Base-by-base conservation (phyloP, 1,139 yeast genomes). In the Suhomyces guaymorum region DNA sequence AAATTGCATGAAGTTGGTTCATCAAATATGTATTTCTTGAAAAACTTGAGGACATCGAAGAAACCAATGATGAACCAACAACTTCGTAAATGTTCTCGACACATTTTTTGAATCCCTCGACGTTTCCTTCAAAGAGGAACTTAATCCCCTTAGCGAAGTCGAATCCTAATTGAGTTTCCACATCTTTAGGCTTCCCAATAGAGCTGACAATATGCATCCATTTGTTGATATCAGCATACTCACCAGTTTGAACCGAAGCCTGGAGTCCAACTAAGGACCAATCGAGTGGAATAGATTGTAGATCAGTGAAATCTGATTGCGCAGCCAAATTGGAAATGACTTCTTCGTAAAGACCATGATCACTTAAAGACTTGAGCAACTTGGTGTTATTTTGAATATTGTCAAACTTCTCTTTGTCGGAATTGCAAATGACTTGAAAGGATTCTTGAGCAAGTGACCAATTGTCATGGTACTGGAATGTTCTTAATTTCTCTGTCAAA, bases 401-500 rank as follows among this genome's bases (percentile, higher is more conserved):
- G 19, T 60, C 54, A 15, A 64, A 58, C 14, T 38, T 35, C 11
- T 61, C 49, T 11, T 70, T 71, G 4, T 24, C 30, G 3, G 30
- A 25, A 12, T 23, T 32, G 11, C 87, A 76, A 26, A 85, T 59
- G 0, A 84, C 86, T 37, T 82, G 82, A 48, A 88, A 83, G 26
- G 96, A 88, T 44, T 86, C 92, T 44, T 86, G 85, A 0, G 97
- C 96, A 49, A 88, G 73, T 25, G 80, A 75, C 96, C 97, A 88
- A 50, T 82, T 82, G 30, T 88, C 92, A 38, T 87, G 83, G 46
- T 85, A 89, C 48, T 88, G 95, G 42, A 90, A 80, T 37, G 88
- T 86, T 5, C 80, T 66, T 23, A 90, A 73, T 53, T 87, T 87
- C 39, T 87, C 89, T 13, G 75, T 73, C 34, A 89, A 64, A 42